Conservation (phyloP, 768 basidiomycete genomes). For the Mycena epipterygia region DNA sequence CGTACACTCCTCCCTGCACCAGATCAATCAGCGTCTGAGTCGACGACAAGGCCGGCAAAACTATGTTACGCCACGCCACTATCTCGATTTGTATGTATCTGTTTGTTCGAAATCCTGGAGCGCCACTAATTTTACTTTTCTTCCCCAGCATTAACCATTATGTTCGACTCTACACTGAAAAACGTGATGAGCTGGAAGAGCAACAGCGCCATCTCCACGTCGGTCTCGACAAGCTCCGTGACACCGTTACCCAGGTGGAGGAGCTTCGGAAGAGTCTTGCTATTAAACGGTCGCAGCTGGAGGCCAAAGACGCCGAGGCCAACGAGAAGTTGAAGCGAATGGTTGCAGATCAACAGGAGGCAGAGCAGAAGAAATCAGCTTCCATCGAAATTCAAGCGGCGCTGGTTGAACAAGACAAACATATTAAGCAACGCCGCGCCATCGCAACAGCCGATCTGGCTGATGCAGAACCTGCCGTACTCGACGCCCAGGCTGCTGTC, state of each 20-base stretch:
- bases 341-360: constrained; percentile 99
- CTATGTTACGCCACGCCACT: constrained; percentile 97
- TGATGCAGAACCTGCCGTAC: constrained; percentile 96
- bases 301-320: constrained; percentile 94
- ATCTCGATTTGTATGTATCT: constrained; percentile 93
- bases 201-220: constrained; percentile 99
- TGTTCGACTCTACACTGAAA: constrained; percentile 94
- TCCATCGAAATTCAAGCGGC: constrained; percentile 97
- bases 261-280: constrained; percentile 96
- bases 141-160: constrained; percentile 92
- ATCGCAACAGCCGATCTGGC: constrained; percentile 96
- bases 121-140: constrained; percentile 25
- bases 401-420: constrained; percentile 89
- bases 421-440: constrained; percentile 89
- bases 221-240: constrained; percentile 95
- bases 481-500: constrained; percentile 96
- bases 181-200: constrained; percentile 97
- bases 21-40: constrained; percentile 90
- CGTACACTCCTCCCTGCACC: constrained; percentile 91
- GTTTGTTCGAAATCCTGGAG: constrained; percentile 10
- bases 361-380: constrained; percentile 97
- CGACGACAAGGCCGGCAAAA: constrained; percentile 96
- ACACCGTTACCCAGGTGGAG: constrained; percentile 97
- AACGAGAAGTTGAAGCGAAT: constrained; percentile 98
- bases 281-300: constrained; percentile 91